A percentile compares a stretch with the other conserved stretches of the same genome.
Conservation (phyloP, 2,329 filamentous ascomycete genomes). For the Coniochaeta sp. region DNA sequence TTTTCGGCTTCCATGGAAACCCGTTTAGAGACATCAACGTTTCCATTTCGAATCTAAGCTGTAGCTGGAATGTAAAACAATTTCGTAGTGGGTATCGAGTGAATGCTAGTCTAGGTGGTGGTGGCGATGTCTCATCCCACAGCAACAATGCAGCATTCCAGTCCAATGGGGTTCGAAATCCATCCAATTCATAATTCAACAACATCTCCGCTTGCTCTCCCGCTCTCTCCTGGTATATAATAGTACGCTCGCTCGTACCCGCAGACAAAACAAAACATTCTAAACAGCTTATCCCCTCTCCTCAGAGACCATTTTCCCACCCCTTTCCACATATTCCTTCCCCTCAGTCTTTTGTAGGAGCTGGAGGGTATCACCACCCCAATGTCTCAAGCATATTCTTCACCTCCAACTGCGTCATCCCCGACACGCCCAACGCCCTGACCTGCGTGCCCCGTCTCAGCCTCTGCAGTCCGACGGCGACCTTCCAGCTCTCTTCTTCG, state of each 20-base stretch:
- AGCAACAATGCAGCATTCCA: slow-evolving; percentile 1
- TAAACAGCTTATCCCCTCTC: not conserved
- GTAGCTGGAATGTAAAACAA: too few species aligned
- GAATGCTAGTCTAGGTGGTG: too few species aligned
- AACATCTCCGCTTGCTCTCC: not conserved
- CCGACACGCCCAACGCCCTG: slow-evolving; percentile 50
- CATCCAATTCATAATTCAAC: not conserved
- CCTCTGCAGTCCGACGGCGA: slow-evolving; percentile 53
- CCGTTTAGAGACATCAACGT: too few species aligned
- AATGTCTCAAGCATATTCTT: slow-evolving; percentile 50
- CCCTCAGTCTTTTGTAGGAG: too few species aligned
- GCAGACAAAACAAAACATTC: not conserved
- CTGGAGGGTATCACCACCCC: slow-evolving; percentile 45
- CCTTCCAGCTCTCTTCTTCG: slow-evolving; percentile 63
- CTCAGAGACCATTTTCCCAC: too few species aligned
- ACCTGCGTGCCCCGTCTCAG: slow-evolving; percentile 54
- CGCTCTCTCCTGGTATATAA: slow-evolving; percentile 2
- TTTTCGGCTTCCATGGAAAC: too few species aligned
- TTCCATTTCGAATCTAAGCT: too few species aligned
- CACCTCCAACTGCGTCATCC: slow-evolving; percentile 47
- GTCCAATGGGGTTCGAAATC: not conserved
- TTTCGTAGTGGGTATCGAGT: too few species aligned
- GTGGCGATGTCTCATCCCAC: not conserved
- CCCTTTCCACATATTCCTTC: too few species aligned
- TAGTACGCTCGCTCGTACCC: too few species aligned